Base-by-base conservation (phyloP, 192 early-diverging fungal species). In the Obelidium mucronatum region DNA sequence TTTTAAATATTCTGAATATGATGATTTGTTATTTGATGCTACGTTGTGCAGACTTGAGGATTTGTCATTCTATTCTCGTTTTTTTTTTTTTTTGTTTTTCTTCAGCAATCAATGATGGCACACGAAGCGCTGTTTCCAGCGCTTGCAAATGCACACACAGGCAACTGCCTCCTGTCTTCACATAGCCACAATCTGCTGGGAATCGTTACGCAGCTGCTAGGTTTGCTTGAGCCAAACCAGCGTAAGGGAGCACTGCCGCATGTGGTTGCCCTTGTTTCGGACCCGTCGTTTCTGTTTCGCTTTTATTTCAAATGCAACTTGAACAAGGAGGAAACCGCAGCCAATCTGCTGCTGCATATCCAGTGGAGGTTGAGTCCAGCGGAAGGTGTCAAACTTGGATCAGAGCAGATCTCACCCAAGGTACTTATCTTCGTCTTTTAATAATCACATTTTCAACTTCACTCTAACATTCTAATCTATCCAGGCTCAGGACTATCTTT, bases 361-460 rank as follows among this genome's bases (percentile, higher is more conserved):
- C 77, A 80, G 39, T 85, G 84, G 84, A 75, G 84, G 48, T 62
- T 85, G 51, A n/a, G n/a, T n/a, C n/a, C n/a, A n/a, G 61, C 72
- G 44, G 60, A 79, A 8, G 64, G 72, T 31, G 44, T 48, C 0
- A 19, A n/a, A n/a, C n/a, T n/a, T n/a, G n/a, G n/a, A n/a, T n/a
- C n/a, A n/a, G n/a, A n/a, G n/a, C n/a, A n/a, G n/a, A n/a, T n/a
- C n/a, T n/a, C n/a, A n/a, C n/a, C n/a, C n/a, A n/a, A n/a, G n/a
- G n/a, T n/a, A n/a, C n/a, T n/a, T n/a, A n/a, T n/a, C n/a, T n/a
- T n/a, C n/a, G n/a, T n/a, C n/a, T n/a, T n/a, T n/a, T n/a, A n/a
- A n/a, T n/a, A n/a, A n/a, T n/a, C n/a, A n/a, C n/a, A n/a, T n/a
- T n/a, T n/a, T n/a, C n/a, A n/a, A n/a, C n/a, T n/a, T n/a, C n/a